A percentile compares a stretch with the other conserved stretches of the same genome.
Conservation (phyloP, 2,329 filamentous ascomycete genomes). For the Botrytis tulipae region DNA sequence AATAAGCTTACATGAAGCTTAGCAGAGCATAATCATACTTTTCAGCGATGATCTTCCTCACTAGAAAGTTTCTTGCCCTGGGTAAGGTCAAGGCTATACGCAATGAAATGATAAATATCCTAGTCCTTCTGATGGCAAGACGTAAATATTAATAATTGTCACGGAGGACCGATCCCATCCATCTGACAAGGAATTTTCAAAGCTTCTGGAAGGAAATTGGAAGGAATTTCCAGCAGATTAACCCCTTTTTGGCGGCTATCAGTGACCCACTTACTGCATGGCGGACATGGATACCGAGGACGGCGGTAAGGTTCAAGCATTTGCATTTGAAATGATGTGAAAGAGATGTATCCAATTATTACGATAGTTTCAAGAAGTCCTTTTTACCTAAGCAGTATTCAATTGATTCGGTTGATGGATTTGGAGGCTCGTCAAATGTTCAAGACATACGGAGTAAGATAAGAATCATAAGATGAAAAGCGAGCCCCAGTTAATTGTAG, state of each 20-base stretch:
- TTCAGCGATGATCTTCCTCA: slow-evolving; percentile 3
- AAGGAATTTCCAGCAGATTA: slow-evolving; percentile 16
- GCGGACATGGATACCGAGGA: not conserved
- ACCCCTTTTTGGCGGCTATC: slow-evolving; percentile 21
- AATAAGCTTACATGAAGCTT: slow-evolving; percentile 15
- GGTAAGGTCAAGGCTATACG: not conserved
- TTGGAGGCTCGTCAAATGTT: not conserved
- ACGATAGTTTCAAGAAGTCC: not conserved
- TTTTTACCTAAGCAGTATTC: not conserved
- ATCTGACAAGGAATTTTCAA: not conserved
- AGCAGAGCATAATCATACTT: not conserved
- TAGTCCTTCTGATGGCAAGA: not conserved
- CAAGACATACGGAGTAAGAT: not conserved
- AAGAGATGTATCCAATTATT: not conserved
- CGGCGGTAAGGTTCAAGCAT: slow-evolving; percentile 3
- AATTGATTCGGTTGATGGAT: not conserved
- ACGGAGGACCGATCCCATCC: not conserved
- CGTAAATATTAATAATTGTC: not conserved
- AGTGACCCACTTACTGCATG: slow-evolving; percentile 3
- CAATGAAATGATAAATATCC: not conserved
- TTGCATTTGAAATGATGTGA: not conserved
- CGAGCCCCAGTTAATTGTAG: not conserved
- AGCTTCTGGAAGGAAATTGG: slow-evolving; percentile 21
- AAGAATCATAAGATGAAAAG: not conserved
- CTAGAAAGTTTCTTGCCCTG: not conserved